Evolutionary conservation across 805 yeast genomes (phyloP), one percentile per base, ranked within the genome.

Genomic region (Scheffersomyces spartinae): DNA sequence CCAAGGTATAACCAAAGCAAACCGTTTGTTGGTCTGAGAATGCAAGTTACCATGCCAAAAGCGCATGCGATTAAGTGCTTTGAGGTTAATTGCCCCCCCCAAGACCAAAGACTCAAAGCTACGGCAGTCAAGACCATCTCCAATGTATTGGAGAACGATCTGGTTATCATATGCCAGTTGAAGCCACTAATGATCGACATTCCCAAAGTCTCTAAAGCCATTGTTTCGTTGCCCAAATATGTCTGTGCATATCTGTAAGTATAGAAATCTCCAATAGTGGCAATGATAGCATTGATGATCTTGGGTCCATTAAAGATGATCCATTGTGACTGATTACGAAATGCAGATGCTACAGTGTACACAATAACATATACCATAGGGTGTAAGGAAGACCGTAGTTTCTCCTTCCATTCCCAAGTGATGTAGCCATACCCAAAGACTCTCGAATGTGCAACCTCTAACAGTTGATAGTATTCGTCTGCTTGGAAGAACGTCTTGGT

Each of bases 361-460:
- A 55, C 62, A 1, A 44, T 28, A 1, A 73, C 71, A 43, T 81
- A 84, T 2, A 88, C 28, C 21, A 77, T 51, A 0, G 98, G 96
- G 39, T 85, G 88, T 0, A 79, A 49, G 27, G 81, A 76, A 7
- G 94, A 77, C 32, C 99, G 53, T 4, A 91, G 52, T 1, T 74
- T 76, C 24, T 63, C 58, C 13, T 53, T 46, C 98, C 98, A 91
- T 51, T 91, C 99, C 99, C 99, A 91, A 0, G 97, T 84, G 18
- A 73, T 45, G 38, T 71, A 70, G 0, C 98, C 98, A 34, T 75
- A 77, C 2, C 91, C 86, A 46, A 63, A 84, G 0, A 78, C 77
- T 18, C 64, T 54, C 4, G 42, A 30, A 48, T 85, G 95, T 0
- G 97, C 98, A 0, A 95, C 95, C 42, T 91, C 98, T 26, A 91